Evolutionary conservation across 768 basidiomycete species (phyloP), one percentile per base, ranked within the genome.

Genomic region (Leccinum rimulosum): DNA sequence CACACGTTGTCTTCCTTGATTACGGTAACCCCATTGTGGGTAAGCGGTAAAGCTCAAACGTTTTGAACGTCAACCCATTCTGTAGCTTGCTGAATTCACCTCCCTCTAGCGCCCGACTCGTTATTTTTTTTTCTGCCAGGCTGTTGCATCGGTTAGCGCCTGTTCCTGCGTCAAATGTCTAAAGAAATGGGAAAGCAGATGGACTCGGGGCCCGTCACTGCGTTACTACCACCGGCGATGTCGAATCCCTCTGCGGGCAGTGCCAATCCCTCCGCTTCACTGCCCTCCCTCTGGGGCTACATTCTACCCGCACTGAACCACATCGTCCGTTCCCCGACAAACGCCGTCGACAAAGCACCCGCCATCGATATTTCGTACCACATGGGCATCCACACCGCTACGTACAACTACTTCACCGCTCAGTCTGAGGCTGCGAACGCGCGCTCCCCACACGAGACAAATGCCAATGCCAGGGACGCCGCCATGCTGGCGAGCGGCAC

Each of bases 381-480:
- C 67, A 84, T 87, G 69, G 87, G 88, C 59, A 86, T 91, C 43
- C 88, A 91, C 72, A 88, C 89, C 19, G 87, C 88, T n/a, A 84
- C 85, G 57, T 91, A 91, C 78, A 89, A 90, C 76, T 91, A 89
- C 82, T 83, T 85, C 68, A 84, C 83, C 55, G 70, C 81, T n/a
- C 82, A 83, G 70, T 80, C 76, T 59, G 86, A 87, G 67, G 72
- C 73, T 30, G 67, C 73, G 51, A 76, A 74, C 47, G 58, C 72
- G 25, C 62, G 63, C 22, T 61, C 63, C 14, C 52, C 58, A 2
- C 52, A 48, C 36, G 61, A 55, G 36, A 19, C 28, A 4, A 60
- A 59, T 50, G 25, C 60, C 47, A 61, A 67, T 22, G 51, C 74
- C 22, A 70, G 67, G 50, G 70, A 73, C 28, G 52, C 67, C 38